Evolutionary conservation across 176 grass and related monocot genomes (phyloP).

Genomic region (Lolium perenne): DNA sequence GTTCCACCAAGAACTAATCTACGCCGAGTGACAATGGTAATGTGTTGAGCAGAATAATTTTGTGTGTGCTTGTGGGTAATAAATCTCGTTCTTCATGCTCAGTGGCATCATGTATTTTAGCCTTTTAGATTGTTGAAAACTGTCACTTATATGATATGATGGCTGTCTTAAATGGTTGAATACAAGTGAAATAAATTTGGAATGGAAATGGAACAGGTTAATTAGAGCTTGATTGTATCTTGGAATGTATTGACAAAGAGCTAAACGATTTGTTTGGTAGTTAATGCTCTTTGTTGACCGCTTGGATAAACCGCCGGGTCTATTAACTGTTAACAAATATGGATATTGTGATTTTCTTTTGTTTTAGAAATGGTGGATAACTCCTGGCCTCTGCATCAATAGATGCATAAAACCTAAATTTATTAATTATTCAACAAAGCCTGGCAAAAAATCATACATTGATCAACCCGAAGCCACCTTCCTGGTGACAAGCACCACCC

Average conservation of each 20-base stretch:
- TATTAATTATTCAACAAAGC: too few relatives aligned
- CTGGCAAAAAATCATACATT: too few relatives aligned
- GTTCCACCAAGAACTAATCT: conserved; percentile 84
- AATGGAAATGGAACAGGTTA: not conserved
- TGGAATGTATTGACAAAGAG: not conserved
- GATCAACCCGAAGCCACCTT: too few relatives aligned
- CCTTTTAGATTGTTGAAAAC: conserved; percentile 16
- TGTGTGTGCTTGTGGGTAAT: conserved; percentile 1
- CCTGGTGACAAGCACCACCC: too few relatives aligned
- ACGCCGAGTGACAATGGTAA: conserved; percentile 87
- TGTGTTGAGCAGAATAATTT: not conserved
- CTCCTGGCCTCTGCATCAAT: too few relatives aligned
- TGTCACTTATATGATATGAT: not conserved
- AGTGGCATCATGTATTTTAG: conserved; percentile 15
- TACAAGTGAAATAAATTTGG: not conserved
- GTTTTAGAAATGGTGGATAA: too few relatives aligned
- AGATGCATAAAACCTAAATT: too few relatives aligned
- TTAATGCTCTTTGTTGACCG: not conserved
- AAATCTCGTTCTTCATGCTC: not conserved
- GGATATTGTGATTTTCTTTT: not conserved
- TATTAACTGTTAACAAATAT: conserved; percentile 28
- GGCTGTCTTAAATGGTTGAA: conserved; percentile 9
- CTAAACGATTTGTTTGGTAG: not conserved
- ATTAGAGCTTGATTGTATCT: conserved; percentile 13
- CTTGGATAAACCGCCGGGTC: not conserved